These are phyloP conservation scores for Pugionium cornutum DNA, from an alignment of 345 rosid genomes.

Conservation along the genomic window DNA sequence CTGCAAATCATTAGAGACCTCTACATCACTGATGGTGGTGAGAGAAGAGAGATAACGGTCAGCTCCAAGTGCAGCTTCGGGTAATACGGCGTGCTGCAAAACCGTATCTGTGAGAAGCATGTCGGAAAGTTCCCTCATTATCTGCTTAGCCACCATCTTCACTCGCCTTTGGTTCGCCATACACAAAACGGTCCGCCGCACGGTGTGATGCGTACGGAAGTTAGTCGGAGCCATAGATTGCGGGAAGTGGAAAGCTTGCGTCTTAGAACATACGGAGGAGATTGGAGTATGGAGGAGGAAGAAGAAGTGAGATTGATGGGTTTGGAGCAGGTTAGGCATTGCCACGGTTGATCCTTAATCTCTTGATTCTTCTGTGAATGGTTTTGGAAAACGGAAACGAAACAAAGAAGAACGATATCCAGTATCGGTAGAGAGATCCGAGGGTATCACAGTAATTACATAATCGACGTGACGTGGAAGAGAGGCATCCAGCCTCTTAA, in stretches of 20 bases:
- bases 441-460: too few species aligned
- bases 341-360: conserved; percentile 1
- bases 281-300: conserved; percentile 22
- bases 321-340: conserved; percentile 48
- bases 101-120: conserved; percentile 88
- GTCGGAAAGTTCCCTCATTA: conserved; percentile 83
- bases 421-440: too few species aligned
- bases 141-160: conserved; percentile 87
- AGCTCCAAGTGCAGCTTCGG: conserved; percentile 87
- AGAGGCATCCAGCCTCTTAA: too few species aligned
- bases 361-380: background rate
- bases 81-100: conserved; percentile 71
- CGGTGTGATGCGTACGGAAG: conserved; percentile 31
- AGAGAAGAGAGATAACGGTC: conserved; percentile 84
- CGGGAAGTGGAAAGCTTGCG: conserved; percentile 37
- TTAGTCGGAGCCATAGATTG: conserved; percentile 37
- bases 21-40: conserved; percentile 87
- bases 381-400: too few species aligned
- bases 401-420: too few species aligned
- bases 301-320: conserved; percentile 31
- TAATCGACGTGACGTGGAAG: too few species aligned
- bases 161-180: conserved; percentile 95
- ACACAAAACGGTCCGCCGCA: conserved; percentile 51
- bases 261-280: conserved; percentile 32
- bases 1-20: conserved; percentile 81